Evolutionary conservation across 306 rosid species (phyloP), one percentile per base, ranked within the genome.

Genomic region (Citrullus mucosospermus): DNA sequence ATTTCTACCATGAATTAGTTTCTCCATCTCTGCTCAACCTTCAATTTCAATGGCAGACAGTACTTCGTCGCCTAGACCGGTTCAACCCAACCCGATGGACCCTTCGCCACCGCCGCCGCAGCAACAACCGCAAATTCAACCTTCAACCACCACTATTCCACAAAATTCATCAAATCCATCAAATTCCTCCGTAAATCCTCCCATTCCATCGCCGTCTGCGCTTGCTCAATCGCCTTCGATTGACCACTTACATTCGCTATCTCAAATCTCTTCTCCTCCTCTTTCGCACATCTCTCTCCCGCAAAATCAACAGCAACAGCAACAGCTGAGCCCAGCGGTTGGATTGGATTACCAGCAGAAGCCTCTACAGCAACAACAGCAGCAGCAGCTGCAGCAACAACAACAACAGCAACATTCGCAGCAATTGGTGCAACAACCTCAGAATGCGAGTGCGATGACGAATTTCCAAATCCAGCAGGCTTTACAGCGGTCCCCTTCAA

Each of bases 381-480:
- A 53, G 57, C 57, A 53, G 17, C 83, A 72, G 3, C 88, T 85
- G 0, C 89, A 81, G 22, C 91, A 82, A 3, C 84, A 78, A 4
- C 80, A 70, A 36, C 81, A 58, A 25, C 86, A 80, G 16, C 82
- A 70, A 28, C 83, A 81, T 48, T 20, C 81, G 43, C 81, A 72
- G 79, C 78, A 76, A 61, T 32, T 75, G 79, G 75, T 68, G 71
- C 82, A 77, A 46, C 78, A 79, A 18, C 14, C 89, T 6, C 94
- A 85, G 78, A 84, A 83, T 72, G 88, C 83, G 22, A 89, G 78
- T 80, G 55, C 88, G 48, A 76, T 85, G 86, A 57, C 88, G 36
- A 87, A 16, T 81, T 92, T 84, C 70, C 99, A 95, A 82, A 80
- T 91, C 51, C 95, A 92, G 63, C 84, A 90, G 60, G 75, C 70